phyloP scores from a whole-genome alignment of 163 green algal genomes.

The Chlamydomonas reinhardtii region DNA sequence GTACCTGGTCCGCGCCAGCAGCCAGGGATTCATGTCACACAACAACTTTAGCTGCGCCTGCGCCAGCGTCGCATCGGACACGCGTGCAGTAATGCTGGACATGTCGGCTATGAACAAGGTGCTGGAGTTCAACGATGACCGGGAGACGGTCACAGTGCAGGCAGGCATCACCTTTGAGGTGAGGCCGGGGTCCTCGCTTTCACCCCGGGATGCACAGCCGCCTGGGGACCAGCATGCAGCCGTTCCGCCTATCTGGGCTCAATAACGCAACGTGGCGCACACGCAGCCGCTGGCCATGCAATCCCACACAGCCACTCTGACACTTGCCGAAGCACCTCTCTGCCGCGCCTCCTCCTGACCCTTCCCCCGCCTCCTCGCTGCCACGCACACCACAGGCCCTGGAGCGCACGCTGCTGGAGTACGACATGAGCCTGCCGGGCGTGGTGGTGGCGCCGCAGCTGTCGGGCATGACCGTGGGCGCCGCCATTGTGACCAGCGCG shows the following conservation, averaged over 20 bases:
- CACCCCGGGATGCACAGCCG: too few relatives aligned
- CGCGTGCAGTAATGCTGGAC: constrained; percentile 46
- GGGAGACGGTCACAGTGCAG: constrained; percentile 51
- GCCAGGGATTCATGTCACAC: constrained; percentile 45
- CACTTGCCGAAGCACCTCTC: too few relatives aligned
- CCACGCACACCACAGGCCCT: constrained; percentile 37
- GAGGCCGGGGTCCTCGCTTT: neutral
- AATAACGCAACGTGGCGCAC: too few relatives aligned
- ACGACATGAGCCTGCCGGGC: constrained; percentile 53
- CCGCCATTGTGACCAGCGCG: constrained; percentile 34
- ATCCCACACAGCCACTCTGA: too few relatives aligned
- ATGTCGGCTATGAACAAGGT: constrained; percentile 53
- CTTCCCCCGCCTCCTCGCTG: too few relatives aligned
- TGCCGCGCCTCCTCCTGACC: too few relatives aligned
- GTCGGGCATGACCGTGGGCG: constrained; percentile 43
- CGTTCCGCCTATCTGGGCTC: too few relatives aligned
- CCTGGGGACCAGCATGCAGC: too few relatives aligned
- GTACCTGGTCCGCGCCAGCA: constrained; percentile 44
- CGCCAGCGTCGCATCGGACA: neutral
- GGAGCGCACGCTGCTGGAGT: constrained; percentile 44
- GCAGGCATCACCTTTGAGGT: constrained; percentile 60
- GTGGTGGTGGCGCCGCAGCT: constrained; percentile 26
- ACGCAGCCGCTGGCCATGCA: too few relatives aligned
- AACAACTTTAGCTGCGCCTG: constrained; percentile 60
- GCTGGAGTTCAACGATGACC: constrained; percentile 25